Base-by-base conservation (phyloP, 75 land plant genomes). In the Gnetum montanum region DNA sequence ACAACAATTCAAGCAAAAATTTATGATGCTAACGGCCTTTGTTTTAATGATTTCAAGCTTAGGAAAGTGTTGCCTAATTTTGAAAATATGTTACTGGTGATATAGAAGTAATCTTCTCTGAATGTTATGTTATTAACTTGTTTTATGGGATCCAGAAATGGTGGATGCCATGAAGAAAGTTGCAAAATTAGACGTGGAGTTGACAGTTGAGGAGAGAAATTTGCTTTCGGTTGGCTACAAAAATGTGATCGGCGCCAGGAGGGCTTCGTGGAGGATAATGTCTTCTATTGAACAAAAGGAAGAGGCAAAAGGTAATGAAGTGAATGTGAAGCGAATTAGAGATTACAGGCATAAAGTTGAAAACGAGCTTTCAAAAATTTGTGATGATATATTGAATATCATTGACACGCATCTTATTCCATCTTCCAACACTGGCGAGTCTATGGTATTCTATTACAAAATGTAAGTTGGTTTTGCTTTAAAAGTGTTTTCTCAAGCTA, bases 241-340 rank as follows among this genome's bases (percentile, higher is more conserved):
- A 62, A 79, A 79, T 54, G 83, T 78, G 23, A 79, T 79, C 33
- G 83, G 83, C 25, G 82, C 81, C 27, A 76, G 83, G 23, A 49
- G 83, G 50, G 83, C 83, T 31, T 78, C 83, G 58, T 79, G 83
- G 83, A 65, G 83, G 43, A 78, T 78, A 52, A 41, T 76, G 62
- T 77, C 80, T 1, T 77, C 80, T 11, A 77, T 77, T 36, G 80
- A 79, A 61, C 82, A 79, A 50, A 79, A 79, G 38, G 83, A 79
- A 53, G 81, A 79, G 58, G 72, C 70, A 37, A 79, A 71, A 47
- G 82, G 76, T 7, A 79, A 79, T 38, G 83, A 79, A 37, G 57
- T 64, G 62, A 77, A 79, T 56, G 75, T 78, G 24, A 77, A 77
- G 38, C 66, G 76, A 11, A 77, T 79, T 63, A 77, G 57, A 19